Evolutionary conservation across 2,329 filamentous ascomycete genomes (phyloP), one percentile per base, ranked within the genome.

Genomic region (Rutstroemia sp.): DNA sequence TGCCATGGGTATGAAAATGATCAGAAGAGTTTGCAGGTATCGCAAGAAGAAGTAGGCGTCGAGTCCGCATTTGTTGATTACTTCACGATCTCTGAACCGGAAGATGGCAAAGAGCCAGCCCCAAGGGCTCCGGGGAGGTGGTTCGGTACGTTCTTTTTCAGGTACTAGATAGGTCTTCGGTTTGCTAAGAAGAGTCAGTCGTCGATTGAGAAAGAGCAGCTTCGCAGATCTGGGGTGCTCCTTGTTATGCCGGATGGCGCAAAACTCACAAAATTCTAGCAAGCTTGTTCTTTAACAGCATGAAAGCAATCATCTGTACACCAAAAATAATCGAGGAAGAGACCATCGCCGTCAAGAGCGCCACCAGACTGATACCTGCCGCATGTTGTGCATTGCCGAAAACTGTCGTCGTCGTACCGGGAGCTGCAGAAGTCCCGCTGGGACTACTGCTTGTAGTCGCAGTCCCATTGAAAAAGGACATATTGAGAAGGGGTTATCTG

Each of bases 31-130:
- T 59, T 87, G 84, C 25, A 92, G 80, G 67, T 96, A 99, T 60
- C 95, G 88, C 1, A 99, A 78, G 71, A 99, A 99, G 76, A 97
- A 96, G 73, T 96, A 99, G 67, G 92, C 91, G 69, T 99, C 94
- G 9, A 99, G 81, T 17, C 94, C 94, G 64, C 92, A 96, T 72
- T 96, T 95, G 53, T 92, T 87, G 65, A 99, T 95, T 63, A 99
- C 83, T 64, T 95, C 89, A 12, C 89, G 78, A 60, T 89, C 80
- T 76, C 83, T 71, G 74, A 89, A 74, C 75, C 84, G 71, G 74
- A 88, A 77, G 78, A 95, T 69, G 71, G 80, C 68, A 64, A 82
- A 61, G 57, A 85, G 56, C 64, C 63, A 68, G 5, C 74, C 74
- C 69, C 79, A 75, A 39, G 78, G 73, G 48, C 71, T 78, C 52